Percentiles rank a stretch among this genome's conserved stretches.
These are phyloP conservation scores for Sambucus nigra DNA, from an alignment of 129 eudicot species.

Conservation along the genomic window DNA sequence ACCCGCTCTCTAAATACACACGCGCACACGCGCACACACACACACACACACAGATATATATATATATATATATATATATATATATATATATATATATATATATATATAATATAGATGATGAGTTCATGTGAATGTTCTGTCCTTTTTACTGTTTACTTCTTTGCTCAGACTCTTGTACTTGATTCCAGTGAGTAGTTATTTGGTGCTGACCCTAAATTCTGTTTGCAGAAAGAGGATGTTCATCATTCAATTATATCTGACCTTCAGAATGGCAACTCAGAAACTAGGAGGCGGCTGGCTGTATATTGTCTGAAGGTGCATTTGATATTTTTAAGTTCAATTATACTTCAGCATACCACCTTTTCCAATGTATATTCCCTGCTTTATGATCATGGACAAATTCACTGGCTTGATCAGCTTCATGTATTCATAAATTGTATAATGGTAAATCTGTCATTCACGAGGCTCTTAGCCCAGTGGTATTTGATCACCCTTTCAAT, in stretches of 20 bases:
- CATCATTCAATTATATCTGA: conserved; percentile 99
- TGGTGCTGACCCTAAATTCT: background rate
- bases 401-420: conserved; percentile 1
- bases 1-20: no score
- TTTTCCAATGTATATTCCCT: conserved; percentile 3
- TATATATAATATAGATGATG: no score
- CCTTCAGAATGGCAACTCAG: conserved; percentile 94
- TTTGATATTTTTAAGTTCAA: conserved; percentile 1
- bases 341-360: conserved; percentile 3
- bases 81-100: no score
- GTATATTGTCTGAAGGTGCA: conserved; percentile 94
- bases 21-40: no score
- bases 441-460: background rate
- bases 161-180: background rate
- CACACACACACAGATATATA: no score
- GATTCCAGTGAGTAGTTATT: background rate
- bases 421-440: conserved; percentile 3
- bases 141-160: background rate
- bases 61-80: no score
- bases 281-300: conserved; percentile 96
- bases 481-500: no score
- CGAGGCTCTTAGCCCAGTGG: no score
- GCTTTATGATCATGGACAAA: conserved; percentile 1
- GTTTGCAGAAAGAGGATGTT: conserved; percentile 95
- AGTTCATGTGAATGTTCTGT: no score